phyloP scores from a whole-genome alignment of 2,329 filamentous ascomycete genomes.

The Graphilbum fragrans region DNA sequence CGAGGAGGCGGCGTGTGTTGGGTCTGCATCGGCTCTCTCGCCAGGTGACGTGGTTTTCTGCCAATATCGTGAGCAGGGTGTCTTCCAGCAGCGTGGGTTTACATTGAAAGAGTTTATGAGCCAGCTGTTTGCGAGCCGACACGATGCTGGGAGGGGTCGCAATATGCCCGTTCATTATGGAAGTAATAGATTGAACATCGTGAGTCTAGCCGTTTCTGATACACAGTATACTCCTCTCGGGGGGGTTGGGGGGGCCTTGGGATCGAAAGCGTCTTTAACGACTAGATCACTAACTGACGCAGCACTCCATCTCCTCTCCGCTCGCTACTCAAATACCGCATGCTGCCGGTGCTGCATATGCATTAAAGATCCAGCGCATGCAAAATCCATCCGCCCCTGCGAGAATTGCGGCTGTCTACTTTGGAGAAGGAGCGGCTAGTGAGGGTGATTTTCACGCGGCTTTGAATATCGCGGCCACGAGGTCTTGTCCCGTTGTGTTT shows the following conservation, averaged over 20 bases:
- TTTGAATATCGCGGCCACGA: constrained; percentile 68
- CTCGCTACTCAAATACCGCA: constrained; percentile 73
- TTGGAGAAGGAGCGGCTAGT: constrained; percentile 69
- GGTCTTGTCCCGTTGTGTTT: constrained; percentile 64
- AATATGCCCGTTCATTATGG: constrained; percentile 99
- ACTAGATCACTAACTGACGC: background rate
- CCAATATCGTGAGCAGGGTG: constrained; percentile 88
- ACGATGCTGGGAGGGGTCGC: constrained; percentile 68
- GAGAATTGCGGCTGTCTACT: constrained; percentile 62
- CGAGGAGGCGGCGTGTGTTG: constrained; percentile 88
- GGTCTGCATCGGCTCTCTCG: constrained; percentile 72
- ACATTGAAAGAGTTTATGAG: constrained; percentile 85
- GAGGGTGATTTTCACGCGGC: constrained; percentile 78
- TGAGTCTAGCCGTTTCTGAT: constrained; percentile 27
- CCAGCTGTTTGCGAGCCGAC: constrained; percentile 79
- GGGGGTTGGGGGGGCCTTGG: no score
- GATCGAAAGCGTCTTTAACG: no score
- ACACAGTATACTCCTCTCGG: background rate
- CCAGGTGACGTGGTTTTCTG: constrained; percentile 83
- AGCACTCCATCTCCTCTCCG: constrained; percentile 68
- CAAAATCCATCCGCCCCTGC: constrained; percentile 48
- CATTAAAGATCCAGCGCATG: constrained; percentile 59
- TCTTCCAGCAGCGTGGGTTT: constrained; percentile 83
- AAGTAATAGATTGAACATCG: constrained; percentile 70
- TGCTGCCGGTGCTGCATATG: constrained; percentile 66